These are phyloP conservation scores for Nemania sp. DNA, from an alignment of 2,329 filamentous ascomycete species.

Conservation along the genomic window DNA sequence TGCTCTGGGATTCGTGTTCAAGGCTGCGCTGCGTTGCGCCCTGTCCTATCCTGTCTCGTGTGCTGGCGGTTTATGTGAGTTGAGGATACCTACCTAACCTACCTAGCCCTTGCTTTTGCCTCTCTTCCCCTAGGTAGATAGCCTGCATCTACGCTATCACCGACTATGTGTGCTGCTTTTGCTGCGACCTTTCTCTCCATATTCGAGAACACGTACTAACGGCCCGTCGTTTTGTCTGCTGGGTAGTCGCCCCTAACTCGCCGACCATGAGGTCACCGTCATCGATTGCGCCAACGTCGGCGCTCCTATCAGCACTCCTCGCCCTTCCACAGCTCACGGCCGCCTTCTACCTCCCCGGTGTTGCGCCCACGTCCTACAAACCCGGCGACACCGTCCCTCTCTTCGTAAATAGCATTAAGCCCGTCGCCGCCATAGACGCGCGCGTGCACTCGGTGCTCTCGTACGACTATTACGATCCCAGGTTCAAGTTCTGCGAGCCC, in stretches of 20 bases:
- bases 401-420: conserved; percentile 92
- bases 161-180: neutral
- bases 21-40: conserved; percentile 32
- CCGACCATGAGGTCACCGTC: conserved; percentile 60
- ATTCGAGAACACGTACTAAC: conserved; percentile 11
- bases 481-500: conserved; percentile 89
- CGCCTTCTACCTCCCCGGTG: conserved; percentile 95
- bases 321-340: conserved; percentile 66
- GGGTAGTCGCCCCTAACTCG: conserved; percentile 9
- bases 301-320: conserved; percentile 64
- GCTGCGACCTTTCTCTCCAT: neutral
- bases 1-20: conserved; percentile 43
- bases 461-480: conserved; percentile 93
- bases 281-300: conserved; percentile 60
- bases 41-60: conserved; percentile 18
- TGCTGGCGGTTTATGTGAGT: conserved; percentile 27
- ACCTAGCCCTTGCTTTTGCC: neutral
- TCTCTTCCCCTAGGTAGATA: neutral
- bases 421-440: conserved; percentile 81
- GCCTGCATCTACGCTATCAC: neutral
- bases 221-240: neutral
- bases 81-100: too few species aligned
- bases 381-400: conserved; percentile 83
- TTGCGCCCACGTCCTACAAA: conserved; percentile 93
- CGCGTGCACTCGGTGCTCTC: conserved; percentile 92